Base-by-base conservation (phyloP, 2,329 filamentous ascomycete genomes). In the Akanthomyces dipterigenus region DNA sequence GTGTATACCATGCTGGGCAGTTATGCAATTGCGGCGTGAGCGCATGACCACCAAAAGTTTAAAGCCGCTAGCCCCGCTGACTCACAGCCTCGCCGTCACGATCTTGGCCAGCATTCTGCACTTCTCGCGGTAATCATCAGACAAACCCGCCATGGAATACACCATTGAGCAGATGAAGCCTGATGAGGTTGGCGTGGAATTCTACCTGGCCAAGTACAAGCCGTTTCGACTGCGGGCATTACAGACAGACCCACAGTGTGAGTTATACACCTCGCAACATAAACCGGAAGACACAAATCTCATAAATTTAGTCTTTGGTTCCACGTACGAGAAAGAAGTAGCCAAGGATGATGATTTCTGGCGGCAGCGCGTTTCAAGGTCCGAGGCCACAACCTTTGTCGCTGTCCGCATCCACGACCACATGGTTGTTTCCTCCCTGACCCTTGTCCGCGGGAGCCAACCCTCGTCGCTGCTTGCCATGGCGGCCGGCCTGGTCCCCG, bases 1-100 rank as follows among this genome's bases (percentile, higher is more conserved):
- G 63, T 70, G 1, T 70, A 67, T 50, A 64, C 66, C 3, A 66
- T 64, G 57, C 40, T 69, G 1, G 69, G 69, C 1, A 68, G 69
- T 24, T 70, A 69, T 55, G 68, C 68, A 1, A 66, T 69, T 50
- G 64, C 67, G 1, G 65, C 67, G 22, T 67, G 36, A 49, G 18
- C 55, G 31, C 45, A 28, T 58, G 45, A 40, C 22, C 55, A 20
- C 26, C 36, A 2, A 6, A 18, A 38, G 50, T 24, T 24, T 24
- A 14, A 24, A 7, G 18, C 16, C 43, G 43, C 55, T 57, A 48
- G 43, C 5, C 55, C 45, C 46, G 46, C 45, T 58, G 55, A 58
- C 34, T 50, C 46, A 58, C 55, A 50, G 18, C 55, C 31, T 31
- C n/a, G 26, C 31, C 16, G 40, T 24, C 3, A 4, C 9, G n/a